A percentile compares a stretch with the other conserved stretches of the same genome.
phyloP scores from a whole-genome alignment of 805 yeast genomes.

The Cyberlindnera mississippiensis region DNA sequence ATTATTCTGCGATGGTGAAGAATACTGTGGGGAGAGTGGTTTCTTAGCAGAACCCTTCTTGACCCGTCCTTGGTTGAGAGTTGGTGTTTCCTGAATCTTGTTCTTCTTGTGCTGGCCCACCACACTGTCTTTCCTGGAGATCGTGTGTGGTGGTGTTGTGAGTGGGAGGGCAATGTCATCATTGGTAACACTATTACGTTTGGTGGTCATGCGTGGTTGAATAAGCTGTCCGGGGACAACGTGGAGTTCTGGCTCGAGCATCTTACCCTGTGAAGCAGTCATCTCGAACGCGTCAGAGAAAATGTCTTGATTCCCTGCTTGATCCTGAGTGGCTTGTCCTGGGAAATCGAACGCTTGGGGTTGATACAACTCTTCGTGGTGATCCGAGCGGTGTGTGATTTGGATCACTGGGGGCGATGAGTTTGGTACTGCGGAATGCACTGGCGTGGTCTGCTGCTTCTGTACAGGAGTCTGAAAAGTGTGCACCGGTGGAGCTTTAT shows the following conservation, averaged over 20 bases:
- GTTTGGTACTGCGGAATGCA: conserved; percentile 4
- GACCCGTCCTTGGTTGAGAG: conserved; percentile 18
- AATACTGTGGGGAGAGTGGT: conserved; percentile 28
- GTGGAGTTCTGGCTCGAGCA: conserved; percentile 7
- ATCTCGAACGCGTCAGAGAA: background rate
- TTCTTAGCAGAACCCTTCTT: conserved; percentile 17
- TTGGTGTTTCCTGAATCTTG: conserved; percentile 26
- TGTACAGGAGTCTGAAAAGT: conserved; percentile 2
- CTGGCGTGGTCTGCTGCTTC: conserved; percentile 6
- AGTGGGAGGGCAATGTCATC: conserved; percentile 20
- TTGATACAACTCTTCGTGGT: background rate
- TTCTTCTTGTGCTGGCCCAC: conserved; percentile 13
- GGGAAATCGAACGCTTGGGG: background rate
- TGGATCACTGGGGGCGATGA: conserved; percentile 8
- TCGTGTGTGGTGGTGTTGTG: conserved; percentile 29
- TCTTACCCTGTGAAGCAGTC: background rate
- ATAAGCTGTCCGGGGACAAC: conserved; percentile 1
- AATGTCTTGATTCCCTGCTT: background rate
- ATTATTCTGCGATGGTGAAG: conserved; percentile 22
- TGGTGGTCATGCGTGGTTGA: conserved; percentile 2
- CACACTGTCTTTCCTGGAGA: conserved; percentile 16
- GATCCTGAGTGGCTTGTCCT: background rate
- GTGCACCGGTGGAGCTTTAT: background rate
- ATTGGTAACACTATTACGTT: conserved; percentile 11
- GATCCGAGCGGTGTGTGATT: background rate